Evolutionary conservation across 2,329 filamentous ascomycete species (phyloP), one percentile per base, ranked within the genome.

Genomic region (Trichoderma sp.): DNA sequence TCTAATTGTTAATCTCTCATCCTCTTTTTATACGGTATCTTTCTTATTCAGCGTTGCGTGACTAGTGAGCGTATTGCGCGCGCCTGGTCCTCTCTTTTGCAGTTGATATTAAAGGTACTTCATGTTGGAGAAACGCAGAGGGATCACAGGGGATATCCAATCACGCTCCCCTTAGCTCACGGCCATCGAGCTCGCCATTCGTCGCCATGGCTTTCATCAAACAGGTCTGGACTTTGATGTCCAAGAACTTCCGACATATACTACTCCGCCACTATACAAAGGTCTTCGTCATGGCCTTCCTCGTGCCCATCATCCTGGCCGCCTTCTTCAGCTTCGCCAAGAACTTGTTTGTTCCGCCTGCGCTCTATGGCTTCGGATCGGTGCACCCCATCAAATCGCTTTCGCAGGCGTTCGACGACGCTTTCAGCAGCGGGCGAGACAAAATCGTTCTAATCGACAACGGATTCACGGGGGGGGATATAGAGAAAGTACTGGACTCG

Each of bases 391-490:
- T 97, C 71, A 87, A 89, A 70, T 86, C 87, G 13, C 84, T 97
- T 21, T 75, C 83, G 40, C 81, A 91, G 71, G 92, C 89, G 1
- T 84, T 97, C 37, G 76, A 79, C 24, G 81, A 81, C 31, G 87
- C 89, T 2, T 80, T 81, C 19, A 83, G 83, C 13, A 79, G 79
- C 31, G 88, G 89, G 21, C 86, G 92, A 72, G 80, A 91, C 73
- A 93, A 87, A 62, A 83, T 97, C 16, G 89, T 90, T 14, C 92
- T 97, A 68, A 89, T 97, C 69, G 91, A 96, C 77, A 93, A 88
- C 79, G 91, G 91, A 11, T 81, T 87, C 63, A 83, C 82, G 0
- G 90, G 88, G 11, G 92, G 92, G 19, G 85, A 90, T 66, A 94
- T 97, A 64, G 88, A 92, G 68, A 81, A 81, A 14, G 89, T 96